phyloP scores from a whole-genome alignment of 345 rosid species.

The Cochlearia excelsa region DNA sequence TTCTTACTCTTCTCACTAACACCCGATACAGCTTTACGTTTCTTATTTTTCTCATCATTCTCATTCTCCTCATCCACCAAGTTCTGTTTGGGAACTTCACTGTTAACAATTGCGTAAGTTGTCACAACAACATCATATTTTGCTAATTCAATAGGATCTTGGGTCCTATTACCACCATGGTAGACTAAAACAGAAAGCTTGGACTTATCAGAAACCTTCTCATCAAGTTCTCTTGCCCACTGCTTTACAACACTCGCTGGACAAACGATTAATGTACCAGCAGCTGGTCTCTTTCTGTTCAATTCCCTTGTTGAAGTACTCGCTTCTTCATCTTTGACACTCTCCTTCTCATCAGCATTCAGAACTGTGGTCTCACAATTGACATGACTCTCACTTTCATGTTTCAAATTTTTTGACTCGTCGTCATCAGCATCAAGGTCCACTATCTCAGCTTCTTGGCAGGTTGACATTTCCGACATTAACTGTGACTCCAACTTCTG shows the following conservation, averaged over 20 bases:
- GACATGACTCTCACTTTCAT: conserved; percentile 27
- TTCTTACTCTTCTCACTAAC: conserved; percentile 49
- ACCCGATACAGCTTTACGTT: conserved; percentile 46
- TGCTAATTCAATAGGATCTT: conserved; percentile 76
- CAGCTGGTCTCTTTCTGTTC: conserved; percentile 58
- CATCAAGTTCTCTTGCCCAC: conserved; percentile 88
- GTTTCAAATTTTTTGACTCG: conserved; percentile 26
- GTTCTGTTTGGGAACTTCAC: conserved; percentile 85
- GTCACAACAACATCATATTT: conserved; percentile 87
- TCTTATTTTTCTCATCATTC: conserved; percentile 58
- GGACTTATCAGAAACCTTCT: conserved; percentile 72
- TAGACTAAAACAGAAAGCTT: conserved; percentile 68
- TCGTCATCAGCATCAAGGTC: conserved; percentile 83
- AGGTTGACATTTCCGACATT: conserved; percentile 45
- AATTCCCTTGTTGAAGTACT: conserved; percentile 47
- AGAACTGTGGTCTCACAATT: conserved; percentile 41
- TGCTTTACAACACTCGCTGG: conserved; percentile 95
- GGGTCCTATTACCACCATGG: conserved; percentile 92
- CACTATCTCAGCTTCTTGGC: conserved; percentile 64
- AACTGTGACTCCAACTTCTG: conserved; percentile 57
- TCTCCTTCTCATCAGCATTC: conserved; percentile 49
- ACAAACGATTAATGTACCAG: conserved; percentile 94
- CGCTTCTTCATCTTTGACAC: conserved; percentile 45
- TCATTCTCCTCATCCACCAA: conserved; percentile 77
- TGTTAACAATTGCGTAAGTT: conserved; percentile 79